Conservation (phyloP, 1,284 basidiomycete species). For the Malassezia furfur region DNA sequence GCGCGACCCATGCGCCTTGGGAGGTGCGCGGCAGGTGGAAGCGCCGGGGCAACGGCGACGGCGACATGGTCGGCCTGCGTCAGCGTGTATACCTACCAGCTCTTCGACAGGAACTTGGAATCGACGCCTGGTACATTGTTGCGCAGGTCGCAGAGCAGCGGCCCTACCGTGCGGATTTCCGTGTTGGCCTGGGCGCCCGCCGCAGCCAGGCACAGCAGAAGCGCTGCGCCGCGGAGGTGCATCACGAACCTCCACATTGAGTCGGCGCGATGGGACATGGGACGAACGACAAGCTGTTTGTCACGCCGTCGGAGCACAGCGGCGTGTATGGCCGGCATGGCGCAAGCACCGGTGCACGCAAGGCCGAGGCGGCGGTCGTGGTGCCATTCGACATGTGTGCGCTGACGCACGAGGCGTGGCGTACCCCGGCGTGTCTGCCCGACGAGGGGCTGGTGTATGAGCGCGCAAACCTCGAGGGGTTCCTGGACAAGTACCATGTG, state of each 20-base stretch:
- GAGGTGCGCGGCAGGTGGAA: background rate
- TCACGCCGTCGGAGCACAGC: constrained; percentile 36
- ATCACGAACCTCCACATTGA: constrained; percentile 7
- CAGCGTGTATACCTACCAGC: constrained; percentile 8
- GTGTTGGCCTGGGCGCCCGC: constrained; percentile 6
- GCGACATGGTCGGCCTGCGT: constrained; percentile 4
- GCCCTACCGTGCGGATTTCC: constrained; percentile 7
- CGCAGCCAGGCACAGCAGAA: background rate
- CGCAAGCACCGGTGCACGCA: constrained; percentile 24
- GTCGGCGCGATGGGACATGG: constrained; percentile 32
- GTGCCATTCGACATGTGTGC: constrained; percentile 83
- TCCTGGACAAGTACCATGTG: constrained; percentile 59
- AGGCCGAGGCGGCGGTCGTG: constrained; percentile 52
- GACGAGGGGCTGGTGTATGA: constrained; percentile 52
- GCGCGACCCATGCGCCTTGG: background rate
- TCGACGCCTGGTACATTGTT: background rate
- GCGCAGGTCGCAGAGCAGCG: background rate
- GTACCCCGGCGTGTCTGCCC: constrained; percentile 74
- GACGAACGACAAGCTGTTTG: constrained; percentile 36
- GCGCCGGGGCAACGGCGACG: constrained; percentile 2
- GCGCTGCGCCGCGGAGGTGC: background rate
- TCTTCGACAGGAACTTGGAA: background rate
- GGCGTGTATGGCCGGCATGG: constrained; percentile 34
- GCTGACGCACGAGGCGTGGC: constrained; percentile 80
- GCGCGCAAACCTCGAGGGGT: constrained; percentile 69